Evolutionary conservation across 805 yeast genomes (phyloP), one percentile per base, ranked within the genome.

Genomic region (Lipomyces oligophaga): DNA sequence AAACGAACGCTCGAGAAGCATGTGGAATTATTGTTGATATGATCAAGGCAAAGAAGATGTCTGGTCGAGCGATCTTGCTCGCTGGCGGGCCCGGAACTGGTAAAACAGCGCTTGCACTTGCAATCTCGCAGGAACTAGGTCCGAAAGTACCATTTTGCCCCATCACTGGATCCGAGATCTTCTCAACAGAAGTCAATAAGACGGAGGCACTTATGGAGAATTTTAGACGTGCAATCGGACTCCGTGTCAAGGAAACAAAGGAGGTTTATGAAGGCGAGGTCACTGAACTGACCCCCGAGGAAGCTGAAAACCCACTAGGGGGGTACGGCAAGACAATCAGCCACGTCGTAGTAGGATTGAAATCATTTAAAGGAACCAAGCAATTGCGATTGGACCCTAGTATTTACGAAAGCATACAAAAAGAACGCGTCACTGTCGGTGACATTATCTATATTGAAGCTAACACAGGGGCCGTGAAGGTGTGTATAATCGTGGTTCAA

Each of bases 31-130:
- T 93, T 54, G 95, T 90, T 32, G 97, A 93, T 67, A 74, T 93
- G 68, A 87, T 93, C 70, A 89, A 88, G 68, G 81, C 85, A 26
- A 87, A 86, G 60, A 86, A 82, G 67, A 84, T 93, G 82, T 83
- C 95, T 41, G 98, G 98, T 24, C 85, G 90, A 62, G 97, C 96
- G n/a, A 80, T 93, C 41, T 69, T 93, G 50, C 74, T 93, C 44
- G 97, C 98, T 0, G 98, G 98, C 42, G 95, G 95, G 4, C 97
- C 98, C 7, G 96, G 97, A 0, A 90, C 97, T 4, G 98, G 98
- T 63, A 93, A 93, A 66, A 93, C 98, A 2, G 98, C 98, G 1
- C 75, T 93, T 60, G 97, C 97, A 0, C 74, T 93, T 60, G 98
- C 97, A 1, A 81, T 93, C 46, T 86, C 97, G 3, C 97, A 93